Evolutionary conservation across 108 stramenopile genomes (phyloP).

Genomic region (Cylindrotheca closterium): DNA sequence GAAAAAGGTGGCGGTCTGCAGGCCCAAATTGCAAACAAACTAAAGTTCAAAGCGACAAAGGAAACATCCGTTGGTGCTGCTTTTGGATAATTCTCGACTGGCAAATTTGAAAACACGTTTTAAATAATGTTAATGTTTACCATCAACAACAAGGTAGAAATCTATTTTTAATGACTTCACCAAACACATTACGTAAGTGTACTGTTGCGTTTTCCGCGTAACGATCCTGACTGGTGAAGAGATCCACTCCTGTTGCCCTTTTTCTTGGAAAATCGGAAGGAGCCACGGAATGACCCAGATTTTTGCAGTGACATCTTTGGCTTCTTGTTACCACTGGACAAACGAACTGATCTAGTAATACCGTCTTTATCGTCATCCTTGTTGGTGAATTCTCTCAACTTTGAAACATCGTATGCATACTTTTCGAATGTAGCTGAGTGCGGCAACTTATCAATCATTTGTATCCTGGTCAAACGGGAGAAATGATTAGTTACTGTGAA

Average conservation of each 20-base stretch:
- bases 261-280: not conserved
- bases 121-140: too few species aligned
- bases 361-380: slow-evolving; percentile 1
- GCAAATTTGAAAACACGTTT: too few species aligned
- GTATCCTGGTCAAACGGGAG: slow-evolving; percentile 14
- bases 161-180: too few species aligned
- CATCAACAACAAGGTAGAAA: too few species aligned
- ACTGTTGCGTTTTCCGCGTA: not conserved
- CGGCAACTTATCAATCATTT: slow-evolving; percentile 54
- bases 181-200: too few species aligned
- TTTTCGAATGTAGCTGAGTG: slow-evolving; percentile 42
- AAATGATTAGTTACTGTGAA: too few species aligned
- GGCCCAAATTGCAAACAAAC: not conserved
- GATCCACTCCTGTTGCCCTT: not conserved
- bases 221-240: slow-evolving; percentile 1
- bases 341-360: not conserved
- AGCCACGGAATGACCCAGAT: not conserved
- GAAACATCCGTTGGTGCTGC: not conserved
- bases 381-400: slow-evolving; percentile 55
- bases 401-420: slow-evolving; percentile 72
- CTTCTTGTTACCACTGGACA: slow-evolving; percentile 9
- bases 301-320: not conserved
- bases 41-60: not conserved
- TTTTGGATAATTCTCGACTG: too few species aligned
- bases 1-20: not conserved